Conservation (phyloP, 208 protist species). For the Trypanosoma grayi region DNA sequence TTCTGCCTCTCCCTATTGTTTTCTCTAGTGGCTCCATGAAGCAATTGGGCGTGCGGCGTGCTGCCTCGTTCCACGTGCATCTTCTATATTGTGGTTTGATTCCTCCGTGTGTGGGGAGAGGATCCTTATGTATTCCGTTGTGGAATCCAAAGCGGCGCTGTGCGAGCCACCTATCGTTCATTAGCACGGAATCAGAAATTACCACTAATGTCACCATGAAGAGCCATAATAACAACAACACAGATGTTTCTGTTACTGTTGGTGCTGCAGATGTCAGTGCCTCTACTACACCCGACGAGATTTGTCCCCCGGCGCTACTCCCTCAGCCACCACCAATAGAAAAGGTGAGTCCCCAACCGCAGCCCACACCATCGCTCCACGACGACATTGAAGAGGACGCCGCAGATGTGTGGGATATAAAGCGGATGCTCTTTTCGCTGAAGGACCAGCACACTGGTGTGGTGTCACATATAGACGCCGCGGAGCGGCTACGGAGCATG, state of each 20-base stretch:
- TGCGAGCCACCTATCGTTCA: conserved; percentile 1
- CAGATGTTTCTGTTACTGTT: background rate
- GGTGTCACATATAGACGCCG: conserved; percentile 34
- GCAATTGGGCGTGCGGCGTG: background rate
- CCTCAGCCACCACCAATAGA: too few species aligned
- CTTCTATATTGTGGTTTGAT: background rate
- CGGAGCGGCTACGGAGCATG: conserved; percentile 39
- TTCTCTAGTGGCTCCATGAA: too few species aligned
- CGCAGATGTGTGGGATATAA: conserved; percentile 3
- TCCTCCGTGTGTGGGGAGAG: too few species aligned
- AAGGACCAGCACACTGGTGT: conserved; percentile 34
- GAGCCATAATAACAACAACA: background rate
- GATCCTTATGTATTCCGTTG: too few species aligned
- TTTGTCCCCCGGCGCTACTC: too few species aligned
- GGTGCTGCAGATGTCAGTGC: background rate
- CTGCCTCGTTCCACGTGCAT: background rate
- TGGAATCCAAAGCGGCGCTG: background rate
- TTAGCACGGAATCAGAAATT: background rate
- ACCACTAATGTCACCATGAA: background rate
- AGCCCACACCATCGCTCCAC: too few species aligned
- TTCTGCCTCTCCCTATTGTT: too few species aligned
- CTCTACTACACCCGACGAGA: too few species aligned
- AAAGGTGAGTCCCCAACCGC: too few species aligned
- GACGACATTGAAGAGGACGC: background rate
- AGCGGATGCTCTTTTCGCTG: conserved; percentile 42